A percentile compares a stretch with the other conserved stretches of the same genome.
phyloP scores from a whole-genome alignment of 495 filamentous ascomycete species.

The Talaromyces ruber region DNA sequence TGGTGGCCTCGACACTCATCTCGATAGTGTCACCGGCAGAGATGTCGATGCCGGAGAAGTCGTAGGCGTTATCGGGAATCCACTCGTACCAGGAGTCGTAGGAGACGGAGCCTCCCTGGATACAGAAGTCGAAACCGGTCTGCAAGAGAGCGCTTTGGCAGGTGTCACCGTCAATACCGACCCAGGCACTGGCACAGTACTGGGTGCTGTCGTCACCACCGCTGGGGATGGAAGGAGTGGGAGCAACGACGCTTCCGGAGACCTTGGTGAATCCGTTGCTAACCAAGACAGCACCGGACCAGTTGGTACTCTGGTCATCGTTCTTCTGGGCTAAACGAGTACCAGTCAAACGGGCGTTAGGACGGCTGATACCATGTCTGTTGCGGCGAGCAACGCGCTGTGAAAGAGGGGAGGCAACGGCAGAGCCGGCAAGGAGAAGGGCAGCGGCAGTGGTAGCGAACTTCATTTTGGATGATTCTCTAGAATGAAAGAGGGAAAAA shows the following conservation, averaged over 20 bases:
- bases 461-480: slow-evolving; percentile 4
- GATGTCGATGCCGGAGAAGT: slow-evolving; percentile 43
- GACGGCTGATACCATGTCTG: slow-evolving; percentile 3
- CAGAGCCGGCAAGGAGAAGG: slow-evolving; percentile 6
- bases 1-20: slow-evolving; percentile 40
- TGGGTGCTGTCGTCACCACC: slow-evolving; percentile 20
- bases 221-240: slow-evolving; percentile 39
- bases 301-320: slow-evolving; percentile 27
- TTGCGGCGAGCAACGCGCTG: slow-evolving; percentile 4
- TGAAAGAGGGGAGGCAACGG: slow-evolving; percentile 1
- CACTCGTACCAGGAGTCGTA: slow-evolving; percentile 61
- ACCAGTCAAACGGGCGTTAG: neutral
- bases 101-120: slow-evolving; percentile 18
- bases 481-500: neutral
- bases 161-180: slow-evolving; percentile 56
- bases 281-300: slow-evolving; percentile 48
- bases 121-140: slow-evolving; percentile 52
- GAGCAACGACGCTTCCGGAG: slow-evolving; percentile 48
- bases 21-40: slow-evolving; percentile 47
- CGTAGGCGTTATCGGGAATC: slow-evolving; percentile 49
- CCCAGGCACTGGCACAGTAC: slow-evolving; percentile 45
- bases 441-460: slow-evolving; percentile 1
- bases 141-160: slow-evolving; percentile 50
- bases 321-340: neutral
- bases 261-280: slow-evolving; percentile 42